Percentiles rank a stretch among this genome's conserved stretches.
Conservation (phyloP, 768 basidiomycete species). For the Kwoniella pini region DNA sequence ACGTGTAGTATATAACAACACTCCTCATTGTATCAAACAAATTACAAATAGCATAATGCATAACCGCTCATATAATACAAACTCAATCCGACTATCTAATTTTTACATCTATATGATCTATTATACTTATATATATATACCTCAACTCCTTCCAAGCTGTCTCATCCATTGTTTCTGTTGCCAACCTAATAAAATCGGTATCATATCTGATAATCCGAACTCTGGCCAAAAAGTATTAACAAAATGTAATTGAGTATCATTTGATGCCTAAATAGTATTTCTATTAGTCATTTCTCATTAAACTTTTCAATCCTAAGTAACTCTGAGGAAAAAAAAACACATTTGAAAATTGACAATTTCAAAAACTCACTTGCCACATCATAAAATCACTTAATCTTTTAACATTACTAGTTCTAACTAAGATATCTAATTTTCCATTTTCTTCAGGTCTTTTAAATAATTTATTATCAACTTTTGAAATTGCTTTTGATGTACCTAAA, state of each 20-base stretch:
- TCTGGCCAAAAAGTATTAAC: conserved; percentile 86
- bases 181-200: conserved; percentile 84
- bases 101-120: no score
- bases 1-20: no score
- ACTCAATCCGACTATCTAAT: no score
- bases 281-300: no score
- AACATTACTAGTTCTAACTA: conserved; percentile 89
- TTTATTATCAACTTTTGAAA: background rate
- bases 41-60: no score
- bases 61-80: background rate
- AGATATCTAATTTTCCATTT: conserved; percentile 66
- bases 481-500: conserved; percentile 18
- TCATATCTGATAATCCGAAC: conserved; percentile 79
- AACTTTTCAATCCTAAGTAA: no score
- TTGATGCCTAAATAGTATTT: conserved; percentile 63
- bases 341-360: background rate
- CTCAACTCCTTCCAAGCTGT: conserved; percentile 23
- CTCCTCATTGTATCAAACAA: no score
- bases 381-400: conserved; percentile 83
- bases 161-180: conserved; percentile 71
- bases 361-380: conserved; percentile 87
- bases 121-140: background rate
- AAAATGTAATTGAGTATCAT: conserved; percentile 86
- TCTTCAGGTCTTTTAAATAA: conserved; percentile 7
- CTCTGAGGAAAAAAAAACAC: background rate